Percentiles rank a stretch among this genome's conserved stretches.
Conservation (phyloP, 495 filamentous ascomycete genomes). For the Ramalina peruviana region DNA sequence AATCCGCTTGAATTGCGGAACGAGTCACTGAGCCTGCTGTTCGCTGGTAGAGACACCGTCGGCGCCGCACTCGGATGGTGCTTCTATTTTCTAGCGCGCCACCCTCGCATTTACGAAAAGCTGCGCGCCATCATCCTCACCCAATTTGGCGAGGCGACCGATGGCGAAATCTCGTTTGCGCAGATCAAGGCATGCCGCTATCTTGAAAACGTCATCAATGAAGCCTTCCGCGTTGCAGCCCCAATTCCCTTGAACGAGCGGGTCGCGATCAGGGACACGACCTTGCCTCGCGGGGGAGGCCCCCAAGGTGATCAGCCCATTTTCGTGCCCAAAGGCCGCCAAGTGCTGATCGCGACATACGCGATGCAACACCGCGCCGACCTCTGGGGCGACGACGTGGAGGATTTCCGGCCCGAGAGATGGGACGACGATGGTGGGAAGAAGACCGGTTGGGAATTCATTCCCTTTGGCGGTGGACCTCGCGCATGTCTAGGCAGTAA, state of each 20-base stretch:
- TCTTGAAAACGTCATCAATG: constrained; percentile 7
- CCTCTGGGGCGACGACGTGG: constrained; percentile 40
- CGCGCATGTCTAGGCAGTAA: constrained; percentile 29
- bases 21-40: constrained; percentile 48
- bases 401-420: constrained; percentile 43
- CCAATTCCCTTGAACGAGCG: constrained; percentile 49
- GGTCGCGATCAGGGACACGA: constrained; percentile 32
- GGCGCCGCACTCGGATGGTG: constrained; percentile 28
- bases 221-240: constrained; percentile 17
- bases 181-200: constrained; percentile 6
- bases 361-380: constrained; percentile 42
- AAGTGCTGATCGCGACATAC: constrained; percentile 32
- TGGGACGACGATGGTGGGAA: constrained; percentile 26
- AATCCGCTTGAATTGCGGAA: constrained; percentile 46
- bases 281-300: constrained; percentile 54
- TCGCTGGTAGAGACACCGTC: constrained; percentile 26
- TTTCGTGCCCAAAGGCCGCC: constrained; percentile 31
- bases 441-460: constrained; percentile 36
- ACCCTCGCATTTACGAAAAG: constrained; percentile 3
- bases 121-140: constrained; percentile 22
- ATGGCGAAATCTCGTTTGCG: constrained; percentile 1
- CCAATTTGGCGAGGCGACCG: background rate
- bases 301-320: constrained; percentile 39
- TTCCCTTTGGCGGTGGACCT: constrained; percentile 46
- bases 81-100: constrained; percentile 10